Evolutionary conservation across 31 red algal genomes (phyloP).

Genomic region (Pterothamnion heteromorphum): DNA sequence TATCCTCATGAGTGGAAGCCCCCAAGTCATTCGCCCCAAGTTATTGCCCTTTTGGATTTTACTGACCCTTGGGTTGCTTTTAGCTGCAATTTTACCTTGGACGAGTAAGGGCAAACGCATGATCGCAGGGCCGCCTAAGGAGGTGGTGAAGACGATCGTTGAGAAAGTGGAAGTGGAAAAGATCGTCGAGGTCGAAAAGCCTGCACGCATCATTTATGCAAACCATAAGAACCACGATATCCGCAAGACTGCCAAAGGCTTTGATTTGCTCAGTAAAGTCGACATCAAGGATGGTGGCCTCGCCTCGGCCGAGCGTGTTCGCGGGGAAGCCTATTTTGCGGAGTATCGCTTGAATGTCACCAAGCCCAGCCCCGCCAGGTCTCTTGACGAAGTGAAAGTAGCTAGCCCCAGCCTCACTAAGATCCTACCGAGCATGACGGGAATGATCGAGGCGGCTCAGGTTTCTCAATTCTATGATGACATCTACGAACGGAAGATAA

Average conservation of each 20-base stretch:
- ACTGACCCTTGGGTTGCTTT: too few species aligned
- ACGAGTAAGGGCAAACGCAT: too few species aligned
- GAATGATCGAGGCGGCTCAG: neutral
- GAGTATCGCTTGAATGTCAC: neutral
- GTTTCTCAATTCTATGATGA: neutral
- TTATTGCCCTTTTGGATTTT: too few species aligned
- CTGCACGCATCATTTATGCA: neutral
- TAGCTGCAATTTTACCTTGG: too few species aligned
- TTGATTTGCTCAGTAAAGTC: neutral
- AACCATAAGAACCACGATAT: neutral
- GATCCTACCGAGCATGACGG: constrained; percentile 10
- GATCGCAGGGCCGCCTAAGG: too few species aligned
- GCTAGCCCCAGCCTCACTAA: constrained; percentile 18
- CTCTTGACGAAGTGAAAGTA: neutral
- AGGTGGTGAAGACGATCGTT: too few species aligned
- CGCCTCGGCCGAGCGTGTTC: neutral
- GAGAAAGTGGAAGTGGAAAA: too few species aligned
- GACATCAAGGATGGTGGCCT: neutral
- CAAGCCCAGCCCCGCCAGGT: neutral
- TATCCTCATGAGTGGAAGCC: too few species aligned
- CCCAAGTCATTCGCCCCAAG: too few species aligned
- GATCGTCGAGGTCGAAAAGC: too few species aligned
- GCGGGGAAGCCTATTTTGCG: neutral
- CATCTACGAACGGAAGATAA: neutral
- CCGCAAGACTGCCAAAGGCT: neutral